Evolutionary conservation across 805 yeast genomes (phyloP), one percentile per base, ranked within the genome.

Genomic region (Jamesozyma spencerorum): DNA sequence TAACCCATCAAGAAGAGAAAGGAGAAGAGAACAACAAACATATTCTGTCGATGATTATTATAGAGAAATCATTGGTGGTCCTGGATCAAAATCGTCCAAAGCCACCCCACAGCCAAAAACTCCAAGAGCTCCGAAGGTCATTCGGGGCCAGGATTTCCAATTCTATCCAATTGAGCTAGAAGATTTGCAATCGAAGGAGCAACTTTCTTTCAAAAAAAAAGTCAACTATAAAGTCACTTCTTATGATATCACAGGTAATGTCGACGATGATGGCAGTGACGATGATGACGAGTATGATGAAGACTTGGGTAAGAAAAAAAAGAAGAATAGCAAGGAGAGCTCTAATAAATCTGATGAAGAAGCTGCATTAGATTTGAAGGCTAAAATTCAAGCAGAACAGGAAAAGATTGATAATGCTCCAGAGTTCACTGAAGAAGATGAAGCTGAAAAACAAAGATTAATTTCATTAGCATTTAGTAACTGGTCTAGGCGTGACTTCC

Each of bases 401-500:
- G 78, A 74, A 32, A 64, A 65, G 40, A 73, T 84, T 31, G 75
- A 78, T 34, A 57, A 63, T 6, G 79, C 77, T 1, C 66, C 60
- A 10, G 81, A 81, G 2, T 69, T 81, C 36, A 76, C 82, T 0
- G 78, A 72, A 38, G 85, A 79, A 41, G 88, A 84, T 50, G 64
- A 66, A 26, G 62, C 60, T 27, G 54, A 67, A 40, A 83, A 81
- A 50, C 74, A 74, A 36, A 50, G 69, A 40, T 65, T 73, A 17
- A 55, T 81, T n/a, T 65, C 61, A 2, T 66, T 73, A 45, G 79
- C 85, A 3, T 83, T 81, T 56, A 71, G 70, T 14, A 68, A 68
- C 37, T 84, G 92, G 92, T 70, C 81, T 2, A 73, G 81, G 56
- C 69, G 92, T 44, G 94, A 84, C 52, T 81, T 83, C 50, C 72